These are phyloP conservation scores for Pilasporangium apinafurcum DNA, from an alignment of 352 stramenopile species.

Conservation along the genomic window DNA sequence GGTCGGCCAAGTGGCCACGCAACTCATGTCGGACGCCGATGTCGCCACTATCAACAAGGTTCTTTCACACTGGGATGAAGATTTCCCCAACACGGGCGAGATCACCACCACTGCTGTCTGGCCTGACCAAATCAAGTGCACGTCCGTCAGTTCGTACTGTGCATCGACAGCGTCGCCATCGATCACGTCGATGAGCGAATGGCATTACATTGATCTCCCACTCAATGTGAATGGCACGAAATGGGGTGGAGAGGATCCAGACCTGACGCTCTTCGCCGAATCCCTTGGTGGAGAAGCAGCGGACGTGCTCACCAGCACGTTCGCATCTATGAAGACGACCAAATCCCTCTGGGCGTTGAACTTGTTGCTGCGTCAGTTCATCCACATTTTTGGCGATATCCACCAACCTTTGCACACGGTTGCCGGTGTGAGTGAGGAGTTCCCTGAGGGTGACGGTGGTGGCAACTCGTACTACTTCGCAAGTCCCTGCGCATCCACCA, in stretches of 20 bases:
- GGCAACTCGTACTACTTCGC: slow-evolving; percentile 57
- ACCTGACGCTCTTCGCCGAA: slow-evolving; percentile 43
- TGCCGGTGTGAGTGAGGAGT: slow-evolving; percentile 27
- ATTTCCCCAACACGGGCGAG: slow-evolving; percentile 52
- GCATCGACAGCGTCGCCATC: slow-evolving; percentile 26
- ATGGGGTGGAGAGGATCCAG: slow-evolving; percentile 26
- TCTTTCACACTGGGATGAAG: slow-evolving; percentile 31
- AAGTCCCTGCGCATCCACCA: slow-evolving; percentile 37
- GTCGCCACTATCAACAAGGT: slow-evolving; percentile 42
- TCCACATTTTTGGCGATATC: slow-evolving; percentile 62
- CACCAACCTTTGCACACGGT: slow-evolving; percentile 60
- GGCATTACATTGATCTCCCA: slow-evolving; percentile 70
- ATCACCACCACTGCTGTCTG: slow-evolving; percentile 42
- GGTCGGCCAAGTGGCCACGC: slow-evolving; percentile 38
- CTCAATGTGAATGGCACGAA: slow-evolving; percentile 38
- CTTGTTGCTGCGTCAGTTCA: slow-evolving; percentile 54
- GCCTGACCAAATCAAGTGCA: slow-evolving; percentile 60
- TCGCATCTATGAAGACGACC: slow-evolving; percentile 54
- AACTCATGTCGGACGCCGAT: slow-evolving; percentile 37
- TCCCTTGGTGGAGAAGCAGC: slow-evolving; percentile 39
- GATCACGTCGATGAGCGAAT: slow-evolving; percentile 41
- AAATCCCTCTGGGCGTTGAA: slow-evolving; percentile 61
- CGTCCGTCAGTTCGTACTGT: slow-evolving; percentile 23
- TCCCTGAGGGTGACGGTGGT: slow-evolving; percentile 43
- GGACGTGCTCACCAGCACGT: slow-evolving; percentile 29